Percentiles rank a stretch among this genome's conserved stretches.
These are phyloP conservation scores for Hyaloscypha hepaticicola DNA, from an alignment of 495 filamentous ascomycete genomes.

Conservation along the genomic window DNA sequence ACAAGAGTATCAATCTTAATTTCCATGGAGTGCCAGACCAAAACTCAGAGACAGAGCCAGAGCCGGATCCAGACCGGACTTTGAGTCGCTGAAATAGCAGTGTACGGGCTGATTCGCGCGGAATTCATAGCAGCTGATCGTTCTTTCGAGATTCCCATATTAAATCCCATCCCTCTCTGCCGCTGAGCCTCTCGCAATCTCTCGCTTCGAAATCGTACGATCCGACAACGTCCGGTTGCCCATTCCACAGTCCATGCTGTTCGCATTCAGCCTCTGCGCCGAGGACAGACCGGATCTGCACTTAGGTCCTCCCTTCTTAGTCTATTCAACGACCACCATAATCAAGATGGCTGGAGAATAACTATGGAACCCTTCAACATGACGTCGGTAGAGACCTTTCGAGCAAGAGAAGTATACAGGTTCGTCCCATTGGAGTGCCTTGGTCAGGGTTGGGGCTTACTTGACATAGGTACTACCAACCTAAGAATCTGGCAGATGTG, in stretches of 20 bases:
- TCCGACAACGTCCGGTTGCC: not conserved
- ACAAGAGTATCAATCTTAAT: too few species aligned
- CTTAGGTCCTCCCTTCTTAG: not conserved
- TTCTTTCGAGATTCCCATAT: not conserved
- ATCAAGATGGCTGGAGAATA: not conserved
- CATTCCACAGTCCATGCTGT: too few species aligned
- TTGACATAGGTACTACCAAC: slow-evolving; percentile 20
- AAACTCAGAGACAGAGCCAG: too few species aligned
- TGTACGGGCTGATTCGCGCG: too few species aligned
- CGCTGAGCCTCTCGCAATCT: not conserved
- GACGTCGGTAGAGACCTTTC: slow-evolving; percentile 19
- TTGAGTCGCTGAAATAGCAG: too few species aligned
- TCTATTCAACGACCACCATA: not conserved
- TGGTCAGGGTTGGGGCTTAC: not conserved
- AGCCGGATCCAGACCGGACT: too few species aligned
- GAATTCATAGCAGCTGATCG: not conserved
- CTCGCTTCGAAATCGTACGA: not conserved
- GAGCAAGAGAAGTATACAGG: slow-evolving; percentile 22
- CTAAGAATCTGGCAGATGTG: slow-evolving; percentile 2
- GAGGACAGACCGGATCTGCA: not conserved
- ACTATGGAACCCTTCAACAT: not conserved
- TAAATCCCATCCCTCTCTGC: not conserved
- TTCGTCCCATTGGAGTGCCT: not conserved
- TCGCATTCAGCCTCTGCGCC: not conserved
- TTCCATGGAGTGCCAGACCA: too few species aligned